Percentiles rank a stretch among this genome's conserved stretches.
Conservation (phyloP, 257 asterid species). For the Anisodus tanguticus region DNA sequence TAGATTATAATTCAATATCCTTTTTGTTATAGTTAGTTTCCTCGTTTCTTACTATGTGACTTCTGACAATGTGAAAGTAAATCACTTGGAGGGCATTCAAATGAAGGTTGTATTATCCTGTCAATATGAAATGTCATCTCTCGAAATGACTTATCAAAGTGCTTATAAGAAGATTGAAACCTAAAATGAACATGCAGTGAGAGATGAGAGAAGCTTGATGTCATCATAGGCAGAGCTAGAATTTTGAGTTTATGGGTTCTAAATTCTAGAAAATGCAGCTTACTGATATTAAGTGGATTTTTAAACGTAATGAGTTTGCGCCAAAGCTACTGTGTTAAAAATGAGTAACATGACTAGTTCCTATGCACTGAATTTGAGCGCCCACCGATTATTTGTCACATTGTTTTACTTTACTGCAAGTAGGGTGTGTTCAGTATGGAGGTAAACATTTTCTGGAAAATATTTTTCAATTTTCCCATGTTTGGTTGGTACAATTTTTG, state of each 20-base stretch:
- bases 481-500: too few species aligned
- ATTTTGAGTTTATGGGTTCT: conserved; percentile 1
- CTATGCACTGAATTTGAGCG: neutral
- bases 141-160: neutral
- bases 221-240: neutral
- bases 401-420: neutral
- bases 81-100: neutral
- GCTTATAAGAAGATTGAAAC: conserved; percentile 9
- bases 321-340: neutral
- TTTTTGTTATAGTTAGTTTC: conserved; percentile 26
- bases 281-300: neutral
- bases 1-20: conserved; percentile 8
- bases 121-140: neutral
- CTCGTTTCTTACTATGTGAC: neutral
- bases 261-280: conserved; percentile 9
- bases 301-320: neutral
- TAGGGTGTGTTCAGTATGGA: too few species aligned
- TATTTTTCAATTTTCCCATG: too few species aligned
- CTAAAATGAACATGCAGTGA: neutral
- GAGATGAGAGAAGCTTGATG: neutral
- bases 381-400: neutral
- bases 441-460: too few species aligned
- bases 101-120: neutral
- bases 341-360: neutral
- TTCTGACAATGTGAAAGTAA: neutral